phyloP scores from a whole-genome alignment of 1,139 yeast species.

The Hemisphaericaspora xylofermentans region DNA sequence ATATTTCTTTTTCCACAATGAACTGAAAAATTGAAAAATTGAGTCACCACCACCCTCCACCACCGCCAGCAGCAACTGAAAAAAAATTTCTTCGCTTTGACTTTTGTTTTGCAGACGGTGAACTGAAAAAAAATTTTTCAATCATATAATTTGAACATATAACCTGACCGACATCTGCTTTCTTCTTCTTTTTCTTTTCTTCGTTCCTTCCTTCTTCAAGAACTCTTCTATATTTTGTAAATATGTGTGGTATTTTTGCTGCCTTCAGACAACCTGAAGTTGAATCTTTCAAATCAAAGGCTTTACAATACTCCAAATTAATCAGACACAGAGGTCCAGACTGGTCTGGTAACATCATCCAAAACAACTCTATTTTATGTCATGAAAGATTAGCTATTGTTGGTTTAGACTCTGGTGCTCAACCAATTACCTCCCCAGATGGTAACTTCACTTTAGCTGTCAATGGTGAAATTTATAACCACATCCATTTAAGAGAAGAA shows the following conservation, averaged over 20 bases:
- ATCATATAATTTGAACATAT: too few species aligned
- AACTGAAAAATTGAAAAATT: too few species aligned
- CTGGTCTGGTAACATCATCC: constrained; percentile 89
- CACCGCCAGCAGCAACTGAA: too few species aligned
- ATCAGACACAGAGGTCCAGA: constrained; percentile 99
- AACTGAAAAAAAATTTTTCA: background rate
- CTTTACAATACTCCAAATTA: constrained; percentile 84
- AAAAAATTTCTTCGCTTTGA: too few species aligned
- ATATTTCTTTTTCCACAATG: too few species aligned
- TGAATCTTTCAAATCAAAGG: constrained; percentile 78
- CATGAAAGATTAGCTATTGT: constrained; percentile 97
- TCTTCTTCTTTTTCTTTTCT: background rate
- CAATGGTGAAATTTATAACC: constrained; percentile 98
- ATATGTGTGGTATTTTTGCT: constrained; percentile 98
- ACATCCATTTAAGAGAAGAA: constrained; percentile 79
- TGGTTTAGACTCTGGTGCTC: constrained; percentile 96
- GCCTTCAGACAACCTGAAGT: constrained; percentile 81
- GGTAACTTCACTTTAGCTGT: constrained; percentile 76
- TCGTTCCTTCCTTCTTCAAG: background rate
- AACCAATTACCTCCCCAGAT: constrained; percentile 85
- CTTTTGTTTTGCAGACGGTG: too few species aligned
- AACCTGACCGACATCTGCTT: too few species aligned
- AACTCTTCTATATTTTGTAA: background rate
- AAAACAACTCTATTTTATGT: constrained; percentile 76
- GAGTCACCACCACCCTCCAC: too few species aligned